Evolutionary conservation across 1,284 basidiomycete species (phyloP), one percentile per base, ranked within the genome.

Genomic region (Omphalotus olearius): DNA sequence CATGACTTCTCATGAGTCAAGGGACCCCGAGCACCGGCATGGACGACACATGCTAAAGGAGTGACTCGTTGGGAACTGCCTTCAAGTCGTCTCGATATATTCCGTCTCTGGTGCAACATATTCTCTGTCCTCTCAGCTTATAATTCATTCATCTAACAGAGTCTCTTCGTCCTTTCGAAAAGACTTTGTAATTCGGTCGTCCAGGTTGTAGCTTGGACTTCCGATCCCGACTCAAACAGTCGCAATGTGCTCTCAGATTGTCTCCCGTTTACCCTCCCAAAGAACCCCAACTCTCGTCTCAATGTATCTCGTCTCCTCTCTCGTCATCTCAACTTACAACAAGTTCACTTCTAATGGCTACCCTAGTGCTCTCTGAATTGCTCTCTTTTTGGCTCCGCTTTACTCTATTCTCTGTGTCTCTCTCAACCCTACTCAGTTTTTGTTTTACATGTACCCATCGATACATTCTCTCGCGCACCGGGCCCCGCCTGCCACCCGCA

Each of bases 401-500:
- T 42, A 42, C 48, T 20, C 52, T 52, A 46, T 47, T 59, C 57
- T 56, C 53, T 44, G 63, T 55, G 45, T 56, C 51, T 33, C 50
- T 53, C 55, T 56, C 39, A 54, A 63, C 59, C 59, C 56, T 25
- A 53, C 62, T 63, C 65, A 63, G 47, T 61, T 48, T 59, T 56
- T 45, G 57, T 47, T 52, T 61, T 63, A 69, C 57, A 79, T 86
- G 78, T 80, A 84, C 70, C 69, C 81, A 14, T 64, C 81, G 28
- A 69, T 76, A 16, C 82, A 87, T 54, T 74, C 80, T 13, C 68
- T 86, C 53, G 75, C 83, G 70, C 83, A 86, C 64, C 71, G 85
- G 71, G 83, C 82, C 41, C 79, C 81, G 45, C 78, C 80, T 60
- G 79, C 82, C 11, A 77, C 84, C 53, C 78, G 82, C 60, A 70